A percentile compares a stretch with the other conserved stretches of the same genome.
Conservation (phyloP, 352 stramenopile species). For the Globisporangium recalcitrans region DNA sequence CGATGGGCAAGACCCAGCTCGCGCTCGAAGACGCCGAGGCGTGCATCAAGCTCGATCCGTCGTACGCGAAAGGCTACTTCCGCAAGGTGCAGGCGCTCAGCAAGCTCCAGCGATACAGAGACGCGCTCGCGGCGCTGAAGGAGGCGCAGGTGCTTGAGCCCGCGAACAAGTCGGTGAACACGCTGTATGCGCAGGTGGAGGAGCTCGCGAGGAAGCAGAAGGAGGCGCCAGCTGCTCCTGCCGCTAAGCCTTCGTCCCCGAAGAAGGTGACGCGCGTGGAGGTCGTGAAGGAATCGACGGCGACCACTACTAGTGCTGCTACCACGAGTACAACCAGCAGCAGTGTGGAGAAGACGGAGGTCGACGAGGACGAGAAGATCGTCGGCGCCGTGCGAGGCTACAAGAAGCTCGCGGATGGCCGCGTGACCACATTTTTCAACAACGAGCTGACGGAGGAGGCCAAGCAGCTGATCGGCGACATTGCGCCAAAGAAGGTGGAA, state of each 20-base stretch:
- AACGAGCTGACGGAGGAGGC: conserved; percentile 96
- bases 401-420: conserved; percentile 95
- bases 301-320: no score
- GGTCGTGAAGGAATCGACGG: conserved; percentile 24
- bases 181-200: conserved; percentile 57
- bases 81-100: conserved; percentile 75
- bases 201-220: conserved; percentile 59
- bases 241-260: conserved; percentile 11
- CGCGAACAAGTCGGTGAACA: conserved; percentile 64
- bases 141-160: conserved; percentile 57
- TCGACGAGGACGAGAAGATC: conserved; percentile 70
- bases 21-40: conserved; percentile 68
- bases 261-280: conserved; percentile 65
- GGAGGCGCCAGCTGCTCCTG: conserved; percentile 23
- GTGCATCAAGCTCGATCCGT: conserved; percentile 47
- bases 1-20: conserved; percentile 67
- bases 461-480: conserved; percentile 97
- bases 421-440: conserved; percentile 99
- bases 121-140: conserved; percentile 60
- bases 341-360: conserved; percentile 16
- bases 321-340: conserved; percentile 8
- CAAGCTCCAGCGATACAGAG: conserved; percentile 61
- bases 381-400: conserved; percentile 86
- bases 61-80: conserved; percentile 83
- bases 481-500: conserved; percentile 82